Base-by-base conservation (phyloP, 2,329 filamentous ascomycete genomes). In the Penicillium sp. region DNA sequence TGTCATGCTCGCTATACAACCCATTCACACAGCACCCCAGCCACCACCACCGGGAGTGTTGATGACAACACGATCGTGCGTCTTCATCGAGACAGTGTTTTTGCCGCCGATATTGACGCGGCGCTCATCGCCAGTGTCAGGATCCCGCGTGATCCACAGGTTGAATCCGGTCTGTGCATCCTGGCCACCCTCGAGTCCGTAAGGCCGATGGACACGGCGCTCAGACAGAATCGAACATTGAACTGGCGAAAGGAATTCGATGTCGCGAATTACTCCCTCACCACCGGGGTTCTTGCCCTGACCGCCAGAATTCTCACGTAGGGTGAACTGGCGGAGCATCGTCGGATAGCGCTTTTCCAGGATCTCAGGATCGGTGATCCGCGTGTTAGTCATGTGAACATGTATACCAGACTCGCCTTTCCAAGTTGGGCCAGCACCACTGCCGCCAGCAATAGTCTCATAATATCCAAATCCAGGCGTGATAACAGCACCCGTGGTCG, bases 361-460 rank as follows among this genome's bases (percentile, higher is more conserved):
- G 13, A 93, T 85, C 70, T 95, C 90, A 0, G 87, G 82, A 70
- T 95, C 90, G 0, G 90, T 93, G 69, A 93, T 94, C 5, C 90
- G 83, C 1, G 89, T 94, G 72, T 94, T 95, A 11, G 90, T 94
- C 89, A 93, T 93, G 75, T 93, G 89, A 4, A 86, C 89, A 69
- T 94, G 89, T 34, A 93, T 88, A 22, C 89, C 89, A 55, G 81
- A 85, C 24, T 89, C 88, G 24, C 90, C 90, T 57, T 87, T 81
- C 90, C 90, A 94, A 22, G 82, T 81, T 0, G 87, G 83, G 0
- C 90, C 90, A 0, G 90, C 90, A 42, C 89, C 90, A 43, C 83
- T 86, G 3, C 90, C 90, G 39, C 90, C 90, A 0, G 89, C 89
- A 58, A 94, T 93, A 3, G 90, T 94, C 73, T 94, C 90, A 71